Base-by-base conservation (phyloP, 345 rosid genomes). In the Eucalyptus melliodora region DNA sequence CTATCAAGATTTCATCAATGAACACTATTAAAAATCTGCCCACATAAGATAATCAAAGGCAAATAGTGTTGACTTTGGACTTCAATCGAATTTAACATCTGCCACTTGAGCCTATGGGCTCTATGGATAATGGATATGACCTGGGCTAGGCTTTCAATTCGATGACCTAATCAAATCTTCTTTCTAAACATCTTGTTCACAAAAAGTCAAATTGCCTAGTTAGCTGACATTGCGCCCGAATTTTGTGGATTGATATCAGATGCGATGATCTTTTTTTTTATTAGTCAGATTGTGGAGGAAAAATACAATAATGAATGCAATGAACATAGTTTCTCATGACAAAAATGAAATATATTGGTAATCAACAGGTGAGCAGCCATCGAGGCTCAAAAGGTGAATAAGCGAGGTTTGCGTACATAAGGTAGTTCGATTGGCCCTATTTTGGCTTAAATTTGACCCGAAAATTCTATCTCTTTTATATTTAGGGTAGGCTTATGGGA, bases 201-300 rank as follows among this genome's bases (percentile, higher is more conserved):
- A 23, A 31, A 65, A 67, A 17, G 44, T 69, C 81, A 19, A 69
- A 34, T 3, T 34, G 82, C 14, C 2, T 14, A 60, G 4, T 60
- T 1, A 27, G 3, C 31, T 2, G 31, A 60, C 16, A 27, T 27
- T 27, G 69, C 16, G 0, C 8, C 31, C 12, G 13, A 3, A 6
- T 60, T 27, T 60, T 60, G 7, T 65, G 40, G 16, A n/a, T 65
- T 15, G 16, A 65, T 37, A 77, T 40, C 0, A 37, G 5, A 77
- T 21, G 8, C 7, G 9, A 37, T 9, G 26, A 34, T 69, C 37
- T 37, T 13, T 34, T 13, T 37, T 19, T 5, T 42, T 3, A 10
- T 19, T 37, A 19, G 15, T 42, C 5, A 10, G 21, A 24, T 10
- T 19, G 3, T 11, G 45, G 45, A 11, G 27, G 26, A 23, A 37